Conservation (phyloP, 1,284 basidiomycete species). For the Sporisorium scitamineum region DNA sequence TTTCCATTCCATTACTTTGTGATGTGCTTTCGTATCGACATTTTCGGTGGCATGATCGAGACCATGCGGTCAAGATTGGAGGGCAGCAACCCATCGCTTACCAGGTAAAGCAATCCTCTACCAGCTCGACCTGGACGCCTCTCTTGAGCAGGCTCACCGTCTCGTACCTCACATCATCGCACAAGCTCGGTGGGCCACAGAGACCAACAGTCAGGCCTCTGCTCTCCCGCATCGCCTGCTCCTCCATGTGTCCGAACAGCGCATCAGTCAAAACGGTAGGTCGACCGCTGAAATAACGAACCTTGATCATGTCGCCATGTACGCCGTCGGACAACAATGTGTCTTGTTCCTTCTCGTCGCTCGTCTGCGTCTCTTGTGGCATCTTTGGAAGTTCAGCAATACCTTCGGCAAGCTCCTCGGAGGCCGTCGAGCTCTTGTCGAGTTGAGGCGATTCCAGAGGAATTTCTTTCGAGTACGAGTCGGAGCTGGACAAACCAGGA, state of each 20-base stretch:
- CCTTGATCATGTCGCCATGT: constrained; percentile 4
- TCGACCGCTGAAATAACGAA: constrained; percentile 7
- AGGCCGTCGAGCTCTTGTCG: constrained; percentile 5
- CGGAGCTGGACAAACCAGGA: constrained; percentile 2
- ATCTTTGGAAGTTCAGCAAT: constrained; percentile 1
- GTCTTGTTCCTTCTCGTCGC: neutral
- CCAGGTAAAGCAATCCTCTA: constrained; percentile 45
- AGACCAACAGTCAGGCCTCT: constrained; percentile 19
- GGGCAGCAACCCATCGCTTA: neutral
- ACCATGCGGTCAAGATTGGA: neutral
- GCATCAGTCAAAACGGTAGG: constrained; percentile 5
- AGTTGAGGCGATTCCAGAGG: neutral
- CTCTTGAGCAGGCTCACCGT: constrained; percentile 26
- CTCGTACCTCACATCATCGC: constrained; percentile 39
- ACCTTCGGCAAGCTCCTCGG: constrained; percentile 1
- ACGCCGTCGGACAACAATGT: constrained; percentile 1
- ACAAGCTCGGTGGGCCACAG: constrained; percentile 33
- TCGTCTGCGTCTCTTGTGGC: neutral
- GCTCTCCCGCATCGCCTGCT: constrained; percentile 2
- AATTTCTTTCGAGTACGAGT: constrained; percentile 9
- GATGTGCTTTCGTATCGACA: neutral
- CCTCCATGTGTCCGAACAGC: constrained; percentile 26
- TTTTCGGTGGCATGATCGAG: neutral
- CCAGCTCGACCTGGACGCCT: constrained; percentile 23
- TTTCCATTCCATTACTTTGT: neutral